Evolutionary conservation across 768 basidiomycete species (phyloP).

Genomic region (Amyloporia xantha): DNA sequence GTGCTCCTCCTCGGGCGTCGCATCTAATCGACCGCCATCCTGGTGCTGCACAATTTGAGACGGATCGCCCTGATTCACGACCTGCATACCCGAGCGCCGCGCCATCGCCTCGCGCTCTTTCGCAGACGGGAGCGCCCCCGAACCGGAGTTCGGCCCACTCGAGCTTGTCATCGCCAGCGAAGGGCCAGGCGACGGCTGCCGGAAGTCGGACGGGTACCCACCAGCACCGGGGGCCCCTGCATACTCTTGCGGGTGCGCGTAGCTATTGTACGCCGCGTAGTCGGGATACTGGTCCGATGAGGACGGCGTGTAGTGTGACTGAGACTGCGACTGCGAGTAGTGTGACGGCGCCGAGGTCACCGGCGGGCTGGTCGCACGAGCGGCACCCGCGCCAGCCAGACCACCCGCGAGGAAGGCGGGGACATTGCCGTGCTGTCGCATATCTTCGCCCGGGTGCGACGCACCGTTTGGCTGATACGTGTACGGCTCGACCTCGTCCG

Average conservation of each 20-base stretch:
- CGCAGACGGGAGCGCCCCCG: conserved; percentile 12
- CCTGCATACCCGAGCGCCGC: conserved; percentile 14
- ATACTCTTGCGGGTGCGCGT: conserved; percentile 9
- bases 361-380: conserved; percentile 6
- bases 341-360: conserved; percentile 12
- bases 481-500: conserved; percentile 19
- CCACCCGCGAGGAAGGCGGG: conserved; percentile 20
- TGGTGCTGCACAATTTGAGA: conserved; percentile 25
- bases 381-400: conserved; percentile 16
- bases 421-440: conserved; percentile 22
- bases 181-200: conserved; percentile 21
- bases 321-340: conserved; percentile 13
- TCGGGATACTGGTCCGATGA: conserved; percentile 18
- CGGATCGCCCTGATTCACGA: conserved; percentile 20
- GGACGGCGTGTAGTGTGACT: conserved; percentile 16
- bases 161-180: conserved; percentile 16
- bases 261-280: conserved; percentile 15
- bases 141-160: conserved; percentile 1
- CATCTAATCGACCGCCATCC: conserved; percentile 22
- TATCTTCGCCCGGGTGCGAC: conserved; percentile 2
- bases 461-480: conserved; percentile 11
- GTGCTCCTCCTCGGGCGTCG: conserved; percentile 11
- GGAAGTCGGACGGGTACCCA: conserved; percentile 12
- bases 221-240: conserved; percentile 6
- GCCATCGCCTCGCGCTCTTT: conserved; percentile 26